Evolutionary conservation across 2,329 filamentous ascomycete species (phyloP), one percentile per base, ranked within the genome.

Genomic region (Pseudogymnoascus sp.): DNA sequence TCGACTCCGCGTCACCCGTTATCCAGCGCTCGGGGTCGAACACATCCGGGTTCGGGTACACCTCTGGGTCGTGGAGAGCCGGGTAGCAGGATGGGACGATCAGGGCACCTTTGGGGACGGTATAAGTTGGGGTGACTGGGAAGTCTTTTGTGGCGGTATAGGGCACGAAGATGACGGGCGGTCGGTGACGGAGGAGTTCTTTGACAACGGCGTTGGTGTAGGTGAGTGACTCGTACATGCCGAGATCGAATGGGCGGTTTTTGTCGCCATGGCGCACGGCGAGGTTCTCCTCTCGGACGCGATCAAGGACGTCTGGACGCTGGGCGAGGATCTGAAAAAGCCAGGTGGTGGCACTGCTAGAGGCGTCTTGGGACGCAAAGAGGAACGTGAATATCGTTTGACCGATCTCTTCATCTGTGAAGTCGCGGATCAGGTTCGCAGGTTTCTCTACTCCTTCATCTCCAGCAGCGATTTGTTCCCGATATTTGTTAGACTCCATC

Each of bases 401-500:
- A 0, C 72, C 73, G 14, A 82, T 81, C 63, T 82, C 80, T 9
- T 76, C 71, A 22, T 82, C 70, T 1, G 77, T 77, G 64, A 82
- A 82, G 14, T 80, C 76, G 22, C 80, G 79, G 59, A 82, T 79
- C 35, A 82, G 64, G 52, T 79, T 79, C 0, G 70, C 65, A 0
- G 80, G 80, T 64, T 78, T 80, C 68, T 79, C 77, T 0, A 68
- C 68, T 5, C 71, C 62, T 0, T 55, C 64, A 3, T 76, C 72
- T 25, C 88, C 89, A 58, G 83, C 82, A 2, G 83, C 87, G 35
- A 90, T 71, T 62, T 81, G 81, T 65, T 87, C 81, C 39, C 82
- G 80, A 74, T 91, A 91, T 49, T 75, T 77, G 66, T 88, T 82
- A 0, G 87, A 91, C 62, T 89, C 85, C 69, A 88, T 82, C 85